Base-by-base conservation (phyloP, 495 filamentous ascomycete species). In the Daldinia childiae region DNA sequence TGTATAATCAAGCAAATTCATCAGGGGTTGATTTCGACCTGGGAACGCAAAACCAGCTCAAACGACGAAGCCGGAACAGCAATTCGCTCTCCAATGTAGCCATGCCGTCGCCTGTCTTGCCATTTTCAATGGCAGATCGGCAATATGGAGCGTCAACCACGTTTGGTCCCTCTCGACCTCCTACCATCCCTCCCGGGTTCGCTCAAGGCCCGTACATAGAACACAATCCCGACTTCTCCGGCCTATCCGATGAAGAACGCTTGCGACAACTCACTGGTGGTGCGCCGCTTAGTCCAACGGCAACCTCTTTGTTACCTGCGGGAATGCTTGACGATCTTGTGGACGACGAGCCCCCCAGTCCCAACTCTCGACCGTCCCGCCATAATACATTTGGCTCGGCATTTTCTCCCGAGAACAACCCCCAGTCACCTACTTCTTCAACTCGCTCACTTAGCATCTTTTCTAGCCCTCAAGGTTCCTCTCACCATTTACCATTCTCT, bases 231-330 rank as follows among this genome's bases (percentile, higher is more conserved):
- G 83, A 85, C 56, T 78, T 77, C 17, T 71, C 73, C 27, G 73
- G 75, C 62, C 68, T 77, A 5, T 77, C 81, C 38, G 83, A 82
- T 15, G 85, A 87, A 24, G 80, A 79, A 8, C 77, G 79, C 60
- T 71, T 82, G 36, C 78, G 79, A 38, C 75, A 77, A 30, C 80
- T 89, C 45, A 86, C 84, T 58, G 88, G 80, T 39, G 87, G 89
- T 43, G 90, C 88, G 19, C 90, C 92, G 32, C 91, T 95, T 78
- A 95, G 92, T 71, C 93, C 93, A 27, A 91, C 91, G 12, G 93
- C 93, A 8, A 87, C 92, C 56, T 84, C 90, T 24, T 82, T 95
- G 27, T 81, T 97, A 26, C 93, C 93, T 24, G 93, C 92, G 1
- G 91, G 92, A 68, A 88, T 97, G 61, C 89, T 97, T 69, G 81